Evolutionary conservation across 202 grass and related monocot genomes (phyloP), one percentile per base, ranked within the genome.

Genomic region (Saccharum hybrid): DNA sequence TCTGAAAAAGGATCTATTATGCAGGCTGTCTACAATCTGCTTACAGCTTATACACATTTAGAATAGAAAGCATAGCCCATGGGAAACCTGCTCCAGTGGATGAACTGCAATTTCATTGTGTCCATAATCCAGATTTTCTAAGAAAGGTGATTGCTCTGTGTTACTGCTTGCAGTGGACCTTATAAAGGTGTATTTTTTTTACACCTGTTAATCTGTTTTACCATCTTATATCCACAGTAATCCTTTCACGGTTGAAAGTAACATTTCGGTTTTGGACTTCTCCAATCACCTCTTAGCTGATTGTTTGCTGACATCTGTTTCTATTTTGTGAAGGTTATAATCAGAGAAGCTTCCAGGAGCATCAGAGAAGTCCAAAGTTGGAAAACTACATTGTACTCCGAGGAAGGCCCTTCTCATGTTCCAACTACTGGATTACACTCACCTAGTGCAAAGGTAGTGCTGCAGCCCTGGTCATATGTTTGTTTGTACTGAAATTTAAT

Each of bases 41-140:
- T 37, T 94, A 92, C 74, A 88, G 85, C 79, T 83, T 94, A 72
- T 77, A 86, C 75, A 92, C 89, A 63, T 88, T 94, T 83, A 92
- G 85, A 75, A 77, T 94, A 80, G 87, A 83, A 75, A 90, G 85
- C 78, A 90, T 82, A 90, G 74, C 73, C 69, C 68, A 82, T 54
- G 71, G 85, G 37, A 92, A 94, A 81, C 83, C 90, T 57, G 84
- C 87, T 77, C 88, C 92, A 43, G 66, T 94, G 23, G 90, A 88
- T 68, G 87, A 90, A 81, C 79, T 94, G 18, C 92, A 92, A 57
- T 84, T 94, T 92, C 93, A 88, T 86, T 90, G 88, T 61, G 85
- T 94, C 45, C 68, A 88, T 16, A 82, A 84, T 56, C 88, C 85
- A 75, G 78, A 76, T 81, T 83, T 92, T 73, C 82, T 92, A 38